Base-by-base conservation (phyloP, 192 early-diverging fungal genomes). In the Backusella parvicylindrica region DNA sequence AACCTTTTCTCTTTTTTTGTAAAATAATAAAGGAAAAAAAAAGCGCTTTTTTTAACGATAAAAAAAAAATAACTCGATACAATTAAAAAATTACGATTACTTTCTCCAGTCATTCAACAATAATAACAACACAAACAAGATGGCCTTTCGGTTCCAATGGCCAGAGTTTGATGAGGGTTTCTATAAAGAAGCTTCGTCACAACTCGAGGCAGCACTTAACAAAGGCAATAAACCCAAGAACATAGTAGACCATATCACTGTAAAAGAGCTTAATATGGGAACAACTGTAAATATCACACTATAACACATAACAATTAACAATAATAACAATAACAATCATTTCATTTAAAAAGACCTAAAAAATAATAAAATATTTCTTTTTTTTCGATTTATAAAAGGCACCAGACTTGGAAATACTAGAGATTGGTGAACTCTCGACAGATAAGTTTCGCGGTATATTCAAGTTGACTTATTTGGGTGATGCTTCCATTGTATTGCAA, bases 131-230 rank as follows among this genome's bases (percentile, higher is more conserved):
- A 40, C 11, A 8, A 70, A 1, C 68, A 71, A n/a, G 41, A 96
- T 96, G 95, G 87, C 92, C 21, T 99, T 99, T 86, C 94, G 92
- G 80, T 94, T 99, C 84, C 95, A 95, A 79, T 99, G 97, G 97
- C 93, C 94, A 11, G 81, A 86, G 13, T 98, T 99, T 81, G 89
- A 89, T 74, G 77, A 84, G 21, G 91, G 91, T 68, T 97, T 99
- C 76, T 90, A 95, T 64, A 86, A 91, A 16, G 88, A 94, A 78
- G 97, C 97, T 23, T 86, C 89, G 75, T 83, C 86, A 37, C 91
- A 95, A 80, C 88, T 99, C 31, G 93, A 95, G 37, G 87, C 87
- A 21, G 97, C 98, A 15, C 88, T 99, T 28, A 98, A 98, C 86
- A 96, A 96, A 73, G 94, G 92, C 32, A 93, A 93, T 74, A 97